Evolutionary conservation across 257 asterid species (phyloP), one percentile per base, ranked within the genome.

Genomic region (Forsythia suspensa): DNA sequence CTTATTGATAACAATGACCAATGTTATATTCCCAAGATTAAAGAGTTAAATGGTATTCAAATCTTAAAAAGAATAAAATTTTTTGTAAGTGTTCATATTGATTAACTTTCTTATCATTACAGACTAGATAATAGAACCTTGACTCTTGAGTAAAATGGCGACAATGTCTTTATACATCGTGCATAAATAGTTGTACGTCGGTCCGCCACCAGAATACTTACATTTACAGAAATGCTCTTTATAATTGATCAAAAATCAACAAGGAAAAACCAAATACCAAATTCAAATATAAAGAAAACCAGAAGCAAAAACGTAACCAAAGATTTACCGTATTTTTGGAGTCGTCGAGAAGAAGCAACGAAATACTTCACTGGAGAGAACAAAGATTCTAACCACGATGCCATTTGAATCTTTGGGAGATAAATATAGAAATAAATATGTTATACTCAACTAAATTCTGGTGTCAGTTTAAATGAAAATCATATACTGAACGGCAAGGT

Each of bases 281-380:
- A 15, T 43, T 46, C 12, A 43, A 34, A 11, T 9, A 71, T n/a
- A 63, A 63, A 29, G 38, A 63, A 63, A 24, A 20, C 36, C 15
- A 11, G 38, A 63, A 11, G 40, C 70, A 63, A 3, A 24, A 8
- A 29, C 39, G 21, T 63, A 24, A 4, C 69, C 24, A 63, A 72
- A 70, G 12, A 73, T 88, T 70, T 77, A 93, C 97, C 89, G 74
- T 84, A 88, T 87, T 85, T 79, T 48, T 80, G 87, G 85, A 92
- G 89, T 84, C 83, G 88, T 39, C 84, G 84, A 80, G 83, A 55
- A 61, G 85, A 55, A 61, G 84, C 40, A 69, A 75, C 79, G 88
- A 78, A 88, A 59, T 72, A 76, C 65, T 72, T 82, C 11, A 85
- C 81, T 55, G 91, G 90, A 81, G 84, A 70, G 73, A 89, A 72